Evolutionary conservation across 495 filamentous ascomycete species (phyloP), one percentile per base, ranked within the genome.

Genomic region (Hapsidospora chrysogenum): DNA sequence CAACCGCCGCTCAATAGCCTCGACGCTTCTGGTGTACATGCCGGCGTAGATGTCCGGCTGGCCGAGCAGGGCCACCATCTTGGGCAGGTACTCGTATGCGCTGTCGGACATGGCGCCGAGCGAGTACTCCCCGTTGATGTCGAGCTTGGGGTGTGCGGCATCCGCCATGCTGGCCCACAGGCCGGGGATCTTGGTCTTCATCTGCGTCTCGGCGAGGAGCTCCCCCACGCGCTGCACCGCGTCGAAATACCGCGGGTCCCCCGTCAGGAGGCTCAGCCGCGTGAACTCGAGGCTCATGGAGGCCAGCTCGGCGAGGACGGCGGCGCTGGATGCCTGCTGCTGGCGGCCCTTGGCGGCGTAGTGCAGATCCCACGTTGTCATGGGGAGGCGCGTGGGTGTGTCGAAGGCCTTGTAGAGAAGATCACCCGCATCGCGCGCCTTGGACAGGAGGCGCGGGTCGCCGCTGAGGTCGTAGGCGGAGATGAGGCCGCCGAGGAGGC

Each of bases 341-440:
- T 31, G 21, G 7, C 49, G 42, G n/a, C 46, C 41, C 14, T 43
- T 47, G 9, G 52, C 45, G 0, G 61, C 51, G 11, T 35, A 39
- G 27, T 50, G 41, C 4, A 56, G 50, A 19, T 71, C 60, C 53
- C 85, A 80, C 49, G 69, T 77, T 9, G 82, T 76, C 8, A 75
- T 50, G 6, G 85, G 85, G 83, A 94, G 89, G 21, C 80, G 72
- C 47, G 89, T 94, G 1, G 85, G 84, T 10, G 85, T 93, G 47
- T 94, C 85, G 49, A 93, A 94, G 6, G 80, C 78, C 36, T 74
- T 73, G 48, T 85, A 89, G 19, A 94, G 53, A 43, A 94, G 62
- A 41, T 92, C 81, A 21, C 73, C 85, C 22, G 93, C 63, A 52
- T 92, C 77, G 17, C 75, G 63, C 10, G 85, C 83, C 49, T 93